Conservation (phyloP, 345 rosid genomes). For the Eutrema japonicum region DNA sequence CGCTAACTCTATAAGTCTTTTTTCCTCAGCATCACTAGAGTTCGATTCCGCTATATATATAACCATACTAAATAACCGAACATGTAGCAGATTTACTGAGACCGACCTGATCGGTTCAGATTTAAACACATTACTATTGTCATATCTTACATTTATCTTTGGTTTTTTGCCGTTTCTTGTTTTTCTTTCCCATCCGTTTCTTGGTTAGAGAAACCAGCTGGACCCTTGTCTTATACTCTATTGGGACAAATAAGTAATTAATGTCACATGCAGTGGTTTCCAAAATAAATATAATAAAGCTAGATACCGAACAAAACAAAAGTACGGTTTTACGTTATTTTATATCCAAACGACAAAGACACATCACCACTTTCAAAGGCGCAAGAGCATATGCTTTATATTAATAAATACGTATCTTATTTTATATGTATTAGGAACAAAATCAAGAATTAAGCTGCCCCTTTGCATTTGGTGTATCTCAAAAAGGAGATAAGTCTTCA, state of each 20-base stretch:
- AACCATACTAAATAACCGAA: too few species aligned
- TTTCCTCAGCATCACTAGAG: not conserved
- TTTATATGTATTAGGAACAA: not conserved
- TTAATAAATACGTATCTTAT: not conserved
- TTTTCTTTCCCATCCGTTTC: not conserved
- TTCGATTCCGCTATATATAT: not conserved
- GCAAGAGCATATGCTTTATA: not conserved
- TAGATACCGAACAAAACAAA: not conserved
- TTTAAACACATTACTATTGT: not conserved
- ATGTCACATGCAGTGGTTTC: constrained; percentile 1
- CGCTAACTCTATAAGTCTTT: too few species aligned
- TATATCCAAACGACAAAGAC: constrained; percentile 4
- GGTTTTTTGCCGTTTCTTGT: not conserved
- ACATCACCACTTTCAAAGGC: constrained; percentile 18
- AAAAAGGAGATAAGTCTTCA: constrained; percentile 14
- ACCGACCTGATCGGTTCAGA: not conserved
- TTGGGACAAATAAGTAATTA: not conserved
- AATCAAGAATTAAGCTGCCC: not conserved
- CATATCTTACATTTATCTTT: not conserved
- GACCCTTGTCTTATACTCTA: not conserved
- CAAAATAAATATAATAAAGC: not conserved
- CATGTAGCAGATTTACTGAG: not conserved
- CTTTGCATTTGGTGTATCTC: not conserved
- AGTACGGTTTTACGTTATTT: not conserved
- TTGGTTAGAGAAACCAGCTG: constrained; percentile 8